Base-by-base conservation (phyloP, 176 grass and related monocot genomes). In the Juncus inflexus region DNA sequence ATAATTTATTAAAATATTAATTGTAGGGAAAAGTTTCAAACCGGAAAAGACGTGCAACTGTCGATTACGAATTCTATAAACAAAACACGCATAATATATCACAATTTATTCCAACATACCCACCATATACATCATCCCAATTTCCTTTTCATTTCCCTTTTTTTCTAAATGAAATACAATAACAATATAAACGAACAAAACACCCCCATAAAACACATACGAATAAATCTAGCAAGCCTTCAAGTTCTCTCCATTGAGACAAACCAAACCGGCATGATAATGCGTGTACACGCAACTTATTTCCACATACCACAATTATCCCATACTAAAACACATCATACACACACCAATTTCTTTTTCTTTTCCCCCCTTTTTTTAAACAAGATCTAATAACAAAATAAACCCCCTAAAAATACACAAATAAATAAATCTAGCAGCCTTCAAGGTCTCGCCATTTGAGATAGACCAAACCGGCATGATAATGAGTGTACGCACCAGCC, bases 401-500 rank as follows among this genome's bases (percentile, higher is more conserved):
- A 68, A 82, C 53, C 12, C 55, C 42, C 40, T 43, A 8, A 36
- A 37, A 42, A 12, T 45, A 53, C 40, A 19, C 6, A 19, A 0
- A 16, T 4, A 40, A 2, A 3, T 38, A 37, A 36, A 73, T 85
- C 76, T 81, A 95, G 71, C 86, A 95, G 54, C 86, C 86, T 67
- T 74, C 83, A 50, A 64, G 58, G 39, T 95, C 83, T 77, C 90
- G 90, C 90, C 90, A 95, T 39, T 90, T 79, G 7, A 95, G 86
- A 69, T 95, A 95, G 16, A 95, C 63, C 19, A 95, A 58, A 9
- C 90, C 90, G 63, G 90, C 77, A 55, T 64, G 75, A 62, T 95
- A 95, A 62, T 95, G 90, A 9, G 86, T 90, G 77, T 81, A 95
- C 0, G 90, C 90, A 65, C 86, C 90, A 15, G 86, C 90, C 7